Evolutionary conservation across 2,329 filamentous ascomycete genomes (phyloP).

Genomic region (Hypoxylon sp.): DNA sequence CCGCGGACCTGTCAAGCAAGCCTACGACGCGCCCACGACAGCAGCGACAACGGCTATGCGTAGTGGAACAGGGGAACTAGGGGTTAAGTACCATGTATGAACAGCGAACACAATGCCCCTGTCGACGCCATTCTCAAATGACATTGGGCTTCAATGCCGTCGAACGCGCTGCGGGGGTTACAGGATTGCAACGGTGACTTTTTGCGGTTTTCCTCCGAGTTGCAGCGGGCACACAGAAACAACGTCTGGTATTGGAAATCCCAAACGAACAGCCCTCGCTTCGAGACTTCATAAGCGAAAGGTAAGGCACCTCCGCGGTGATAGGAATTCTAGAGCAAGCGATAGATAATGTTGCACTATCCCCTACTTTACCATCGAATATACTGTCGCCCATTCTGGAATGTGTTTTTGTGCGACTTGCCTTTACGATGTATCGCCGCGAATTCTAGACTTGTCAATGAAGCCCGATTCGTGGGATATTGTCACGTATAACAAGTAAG

Average conservation of each 20-base stretch:
- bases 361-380: conserved; percentile 10
- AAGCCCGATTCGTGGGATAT: conserved; percentile 25
- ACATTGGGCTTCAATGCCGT: conserved; percentile 38
- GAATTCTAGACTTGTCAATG: conserved; percentile 28
- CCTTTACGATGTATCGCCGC: conserved; percentile 15
- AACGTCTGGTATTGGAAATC: conserved; percentile 7
- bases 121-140: conserved; percentile 9
- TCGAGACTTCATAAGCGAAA: conserved; percentile 23
- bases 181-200: conserved; percentile 35
- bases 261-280: conserved; percentile 24
- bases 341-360: conserved; percentile 7
- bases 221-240: conserved; percentile 25
- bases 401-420: conserved; percentile 30
- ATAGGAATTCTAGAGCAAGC: conserved; percentile 12
- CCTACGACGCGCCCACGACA: conserved; percentile 39
- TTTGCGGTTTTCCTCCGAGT: conserved; percentile 34
- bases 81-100: conserved; percentile 6
- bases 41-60: conserved; percentile 26
- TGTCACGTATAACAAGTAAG: conserved; percentile 34
- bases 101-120: conserved; percentile 32
- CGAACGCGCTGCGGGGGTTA: conserved; percentile 31
- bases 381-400: conserved; percentile 35
- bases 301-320: conserved; percentile 3
- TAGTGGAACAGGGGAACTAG: conserved; percentile 19
- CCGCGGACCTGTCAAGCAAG: conserved; percentile 33